Evolutionary conservation across 306 rosid genomes (phyloP), one percentile per base, ranked within the genome.

Genomic region (Trifolium dubium): DNA sequence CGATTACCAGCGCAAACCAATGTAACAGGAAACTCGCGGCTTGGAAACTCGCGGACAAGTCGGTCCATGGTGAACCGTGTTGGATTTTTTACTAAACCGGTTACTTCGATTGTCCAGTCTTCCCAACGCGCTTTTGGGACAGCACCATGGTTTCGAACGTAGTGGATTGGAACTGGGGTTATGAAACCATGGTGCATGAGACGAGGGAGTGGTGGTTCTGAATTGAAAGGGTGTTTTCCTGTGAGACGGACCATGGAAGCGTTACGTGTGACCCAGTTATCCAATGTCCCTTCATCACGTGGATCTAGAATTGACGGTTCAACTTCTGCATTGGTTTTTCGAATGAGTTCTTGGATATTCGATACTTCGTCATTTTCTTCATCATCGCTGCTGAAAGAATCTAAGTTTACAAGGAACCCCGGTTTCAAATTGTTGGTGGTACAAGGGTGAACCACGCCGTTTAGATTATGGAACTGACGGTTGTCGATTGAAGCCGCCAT

Each of bases 151-250:
- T 88, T 89, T 4, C 96, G 89, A 0, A 92, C 97, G 77, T 87
- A 89, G 89, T 92, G 97, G 74, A 92, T 86, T 0, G 96, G 88
- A 41, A 75, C 90, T 5, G 96, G 97, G 0, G 96, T 92, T 17
- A 92, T 89, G 88, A 92, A 92, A 4, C 97, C 96, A 76, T 86
- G 88, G 85, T 86, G 85, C 96, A 89, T 89, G 65, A 92, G 90
- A 8, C 90, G 86, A 37, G 78, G 65, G n/a, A 92, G 67, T 0
- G 97, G 92, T 0, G 92, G 65, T 56, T 91, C 95, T 0, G 87
- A 68, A 77, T 91, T 91, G 79, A 89, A 89, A 32, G 95, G 96
- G 76, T 92, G 97, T 35, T 89, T 92, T 68, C 96, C 93, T 8
- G 97, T 92, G 79, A 86, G 96, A 2, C 94, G 94, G 71, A 92